Conservation (phyloP, 2,329 filamentous ascomycete species). For the Pseudogymnoascus sp. region DNA sequence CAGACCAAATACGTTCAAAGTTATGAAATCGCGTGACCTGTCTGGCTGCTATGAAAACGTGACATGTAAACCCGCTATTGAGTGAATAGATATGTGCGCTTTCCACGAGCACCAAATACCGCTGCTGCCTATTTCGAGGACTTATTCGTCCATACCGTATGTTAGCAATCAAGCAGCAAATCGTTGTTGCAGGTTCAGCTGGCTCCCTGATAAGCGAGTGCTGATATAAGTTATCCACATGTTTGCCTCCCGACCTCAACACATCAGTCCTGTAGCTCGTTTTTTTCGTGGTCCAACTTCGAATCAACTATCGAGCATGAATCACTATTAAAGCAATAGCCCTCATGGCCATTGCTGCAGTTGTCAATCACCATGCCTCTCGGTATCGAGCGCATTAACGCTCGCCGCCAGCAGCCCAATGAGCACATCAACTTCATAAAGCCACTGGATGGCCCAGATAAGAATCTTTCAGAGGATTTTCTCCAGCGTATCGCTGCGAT, state of each 20-base stretch:
- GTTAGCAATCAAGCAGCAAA: not conserved
- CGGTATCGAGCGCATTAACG: conserved; percentile 72
- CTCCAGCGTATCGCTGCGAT: conserved; percentile 72
- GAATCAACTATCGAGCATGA: not conserved
- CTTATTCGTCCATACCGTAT: not conserved
- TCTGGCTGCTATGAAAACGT: not conserved
- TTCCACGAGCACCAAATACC: not conserved
- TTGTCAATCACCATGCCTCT: conserved; percentile 52
- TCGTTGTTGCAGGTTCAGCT: not conserved
- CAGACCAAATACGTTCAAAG: not conserved
- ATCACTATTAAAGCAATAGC: not conserved
- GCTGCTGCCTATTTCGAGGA: not conserved
- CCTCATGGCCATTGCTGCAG: not conserved
- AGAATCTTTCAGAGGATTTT: conserved; percentile 58
- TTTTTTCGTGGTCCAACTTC: not conserved
- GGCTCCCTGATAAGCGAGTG: conserved; percentile 6
- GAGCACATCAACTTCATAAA: conserved; percentile 79
- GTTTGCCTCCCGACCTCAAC: conserved; percentile 1
- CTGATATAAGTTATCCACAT: conserved; percentile 5
- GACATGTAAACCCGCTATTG: not conserved
- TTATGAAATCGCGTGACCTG: not conserved
- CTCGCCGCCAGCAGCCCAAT: conserved; percentile 66
- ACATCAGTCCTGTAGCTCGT: not conserved
- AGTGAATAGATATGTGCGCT: not conserved
- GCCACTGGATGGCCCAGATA: conserved; percentile 57